Conservation (phyloP, 257 asterid species). For the Agastache rugosa region DNA sequence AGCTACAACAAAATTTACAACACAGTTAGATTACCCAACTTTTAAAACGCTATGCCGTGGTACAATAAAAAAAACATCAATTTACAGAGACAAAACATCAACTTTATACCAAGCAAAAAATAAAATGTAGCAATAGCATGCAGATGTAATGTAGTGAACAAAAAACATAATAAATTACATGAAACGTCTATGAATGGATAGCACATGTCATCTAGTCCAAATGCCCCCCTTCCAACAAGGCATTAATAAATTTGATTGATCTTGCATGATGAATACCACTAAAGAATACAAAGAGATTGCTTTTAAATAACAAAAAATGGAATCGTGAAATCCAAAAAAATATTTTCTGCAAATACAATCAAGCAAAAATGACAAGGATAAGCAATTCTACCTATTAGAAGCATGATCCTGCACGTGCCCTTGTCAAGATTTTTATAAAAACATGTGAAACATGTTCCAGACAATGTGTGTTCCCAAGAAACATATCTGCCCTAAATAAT, state of each 20-base stretch:
- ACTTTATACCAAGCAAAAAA: neutral
- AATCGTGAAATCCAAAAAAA: neutral
- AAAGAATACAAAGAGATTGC: neutral
- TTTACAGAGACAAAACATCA: neutral
- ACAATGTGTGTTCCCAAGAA: neutral
- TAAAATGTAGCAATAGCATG: constrained; percentile 1
- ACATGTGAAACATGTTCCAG: neutral
- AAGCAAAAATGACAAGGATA: neutral
- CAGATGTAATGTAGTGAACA: neutral
- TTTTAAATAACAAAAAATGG: neutral
- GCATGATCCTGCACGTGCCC: neutral
- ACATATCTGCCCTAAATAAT: constrained; percentile 20
- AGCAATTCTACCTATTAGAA: constrained; percentile 12
- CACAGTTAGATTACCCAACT: constrained; percentile 9
- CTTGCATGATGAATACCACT: neutral
- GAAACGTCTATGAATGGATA: constrained; percentile 31
- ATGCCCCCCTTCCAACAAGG: constrained; percentile 64
- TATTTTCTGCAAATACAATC: neutral
- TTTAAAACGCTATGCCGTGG: neutral
- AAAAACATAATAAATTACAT: neutral
- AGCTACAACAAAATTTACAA: constrained; percentile 47
- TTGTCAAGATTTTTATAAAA: neutral
- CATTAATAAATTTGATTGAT: constrained; percentile 55
- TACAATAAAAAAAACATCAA: neutral
- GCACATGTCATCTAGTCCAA: constrained; percentile 72